Percentiles rank a stretch among this genome's conserved stretches.
Evolutionary conservation across 2,329 filamentous ascomycete species (phyloP).

Genomic region (Hawksworthiomyces lignivorus): DNA sequence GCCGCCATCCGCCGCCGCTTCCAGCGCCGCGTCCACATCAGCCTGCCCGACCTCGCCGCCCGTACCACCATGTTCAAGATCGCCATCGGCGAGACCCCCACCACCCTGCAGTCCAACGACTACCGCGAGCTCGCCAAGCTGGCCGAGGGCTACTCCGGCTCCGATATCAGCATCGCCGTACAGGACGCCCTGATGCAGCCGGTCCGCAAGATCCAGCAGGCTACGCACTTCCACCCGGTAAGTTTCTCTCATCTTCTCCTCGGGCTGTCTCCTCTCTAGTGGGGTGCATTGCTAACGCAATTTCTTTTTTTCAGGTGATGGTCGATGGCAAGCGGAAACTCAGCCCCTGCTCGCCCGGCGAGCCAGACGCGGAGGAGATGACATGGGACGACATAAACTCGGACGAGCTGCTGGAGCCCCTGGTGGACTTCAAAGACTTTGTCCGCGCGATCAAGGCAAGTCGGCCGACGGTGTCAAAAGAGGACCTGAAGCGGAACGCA

Average conservation of each 20-base stretch:
- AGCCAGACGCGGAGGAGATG: conserved; percentile 82
- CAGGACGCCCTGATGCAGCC: conserved; percentile 97
- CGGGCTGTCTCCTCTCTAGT: background rate
- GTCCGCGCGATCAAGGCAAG: conserved; percentile 83
- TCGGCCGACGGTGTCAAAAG: conserved; percentile 80
- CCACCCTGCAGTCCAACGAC: conserved; percentile 69
- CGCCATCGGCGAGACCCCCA: conserved; percentile 86
- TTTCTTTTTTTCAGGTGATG: conserved; percentile 55
- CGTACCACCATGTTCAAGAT: conserved; percentile 94
- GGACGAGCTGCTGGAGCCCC: conserved; percentile 77
- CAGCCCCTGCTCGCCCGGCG: conserved; percentile 91
- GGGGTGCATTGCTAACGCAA: conserved; percentile 5
- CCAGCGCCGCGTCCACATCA: conserved; percentile 93
- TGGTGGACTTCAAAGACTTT: conserved; percentile 85
- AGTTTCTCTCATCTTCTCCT: conserved; percentile 15
- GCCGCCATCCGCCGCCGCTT: conserved; percentile 93
- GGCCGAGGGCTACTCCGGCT: conserved; percentile 91
- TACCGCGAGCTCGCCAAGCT: conserved; percentile 71
- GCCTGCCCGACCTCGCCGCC: conserved; percentile 77
- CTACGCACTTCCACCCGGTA: conserved; percentile 95
- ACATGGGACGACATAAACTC: conserved; percentile 82
- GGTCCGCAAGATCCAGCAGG: conserved; percentile 90
- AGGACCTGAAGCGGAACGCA: conserved; percentile 74
- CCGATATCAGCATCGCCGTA: conserved; percentile 91
- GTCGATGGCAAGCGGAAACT: conserved; percentile 60